These are phyloP conservation scores for Hymenoscyphus repandus DNA, from an alignment of 2,329 filamentous ascomycete genomes.

Conservation along the genomic window DNA sequence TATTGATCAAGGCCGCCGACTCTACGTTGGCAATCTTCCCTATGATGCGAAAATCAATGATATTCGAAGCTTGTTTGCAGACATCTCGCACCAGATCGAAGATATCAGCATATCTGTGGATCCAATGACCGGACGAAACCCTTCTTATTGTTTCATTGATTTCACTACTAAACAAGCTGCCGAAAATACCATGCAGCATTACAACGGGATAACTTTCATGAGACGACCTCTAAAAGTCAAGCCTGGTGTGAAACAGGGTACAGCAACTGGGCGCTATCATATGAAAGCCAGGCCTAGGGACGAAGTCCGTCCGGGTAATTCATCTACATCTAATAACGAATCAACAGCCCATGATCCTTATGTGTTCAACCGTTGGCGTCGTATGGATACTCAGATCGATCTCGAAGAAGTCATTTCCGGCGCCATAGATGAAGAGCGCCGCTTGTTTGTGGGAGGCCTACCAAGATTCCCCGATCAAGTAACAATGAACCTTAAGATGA, in stretches of 20 bases:
- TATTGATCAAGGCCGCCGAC: conserved; percentile 29
- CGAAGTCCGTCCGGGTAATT: not conserved
- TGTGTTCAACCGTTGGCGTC: conserved; percentile 23
- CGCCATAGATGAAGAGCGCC: conserved; percentile 33
- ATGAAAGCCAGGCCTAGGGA: not conserved
- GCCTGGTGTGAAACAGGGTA: conserved; percentile 43
- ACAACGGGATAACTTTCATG: conserved; percentile 50
- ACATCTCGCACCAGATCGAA: conserved; percentile 38
- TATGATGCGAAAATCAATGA: conserved; percentile 48
- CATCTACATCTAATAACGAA: not conserved
- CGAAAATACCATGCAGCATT: conserved; percentile 48
- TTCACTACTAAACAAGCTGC: conserved; percentile 53
- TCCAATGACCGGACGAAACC: conserved; percentile 62
- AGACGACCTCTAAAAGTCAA: conserved; percentile 59
- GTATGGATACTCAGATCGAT: conserved; percentile 12
- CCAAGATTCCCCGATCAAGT: conserved; percentile 44
- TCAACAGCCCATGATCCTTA: conserved; percentile 1
- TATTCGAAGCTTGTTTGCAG: conserved; percentile 42
- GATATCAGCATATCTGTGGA: conserved; percentile 66
- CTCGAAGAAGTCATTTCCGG: conserved; percentile 14
- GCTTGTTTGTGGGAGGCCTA: conserved; percentile 48
- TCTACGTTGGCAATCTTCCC: conserved; percentile 51
- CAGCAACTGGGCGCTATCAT: conserved; percentile 11
- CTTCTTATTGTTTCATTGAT: conserved; percentile 72
- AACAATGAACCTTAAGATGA: conserved; percentile 42